Conservation (phyloP, 176 grass and related monocot genomes). For the Zoysia japonica region DNA sequence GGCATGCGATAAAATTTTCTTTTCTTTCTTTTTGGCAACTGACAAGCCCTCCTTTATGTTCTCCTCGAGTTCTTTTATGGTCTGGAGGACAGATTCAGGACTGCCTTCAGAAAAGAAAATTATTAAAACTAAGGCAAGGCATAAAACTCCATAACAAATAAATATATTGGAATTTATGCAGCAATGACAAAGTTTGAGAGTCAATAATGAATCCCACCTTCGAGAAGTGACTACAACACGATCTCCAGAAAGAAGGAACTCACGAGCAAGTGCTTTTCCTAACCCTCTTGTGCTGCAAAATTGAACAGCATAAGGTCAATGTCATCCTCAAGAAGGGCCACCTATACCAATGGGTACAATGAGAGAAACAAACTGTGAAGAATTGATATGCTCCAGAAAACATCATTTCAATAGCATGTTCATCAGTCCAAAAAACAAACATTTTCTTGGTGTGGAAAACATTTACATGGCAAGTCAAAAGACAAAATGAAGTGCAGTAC, state of each 20-base stretch:
- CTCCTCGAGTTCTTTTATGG: conserved; percentile 80
- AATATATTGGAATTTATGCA: neutral
- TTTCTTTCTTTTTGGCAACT: conserved; percentile 75
- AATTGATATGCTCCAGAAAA: neutral
- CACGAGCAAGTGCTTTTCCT: conserved; percentile 96
- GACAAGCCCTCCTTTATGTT: conserved; percentile 71
- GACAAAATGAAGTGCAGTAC: conserved; percentile 38
- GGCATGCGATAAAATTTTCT: conserved; percentile 67
- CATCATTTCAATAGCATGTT: neutral
- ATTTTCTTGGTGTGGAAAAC: neutral
- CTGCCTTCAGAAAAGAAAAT: conserved; percentile 63
- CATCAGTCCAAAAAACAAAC: neutral
- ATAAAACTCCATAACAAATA: conserved; percentile 5
- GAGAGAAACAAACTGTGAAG: neutral
- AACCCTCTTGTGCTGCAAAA: conserved; percentile 87
- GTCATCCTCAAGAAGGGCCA: conserved; percentile 16
- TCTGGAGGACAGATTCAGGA: conserved; percentile 82
- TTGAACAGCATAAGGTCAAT: conserved; percentile 26
- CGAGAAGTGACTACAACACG: conserved; percentile 89
- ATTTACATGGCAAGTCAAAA: neutral
- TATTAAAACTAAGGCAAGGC: conserved; percentile 40
- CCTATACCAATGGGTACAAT: neutral
- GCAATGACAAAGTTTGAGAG: conserved; percentile 19
- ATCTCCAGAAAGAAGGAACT: conserved; percentile 99
- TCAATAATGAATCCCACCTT: conserved; percentile 57